Base-by-base conservation (phyloP, 2,329 filamentous ascomycete genomes). In the Penicillium sp. region DNA sequence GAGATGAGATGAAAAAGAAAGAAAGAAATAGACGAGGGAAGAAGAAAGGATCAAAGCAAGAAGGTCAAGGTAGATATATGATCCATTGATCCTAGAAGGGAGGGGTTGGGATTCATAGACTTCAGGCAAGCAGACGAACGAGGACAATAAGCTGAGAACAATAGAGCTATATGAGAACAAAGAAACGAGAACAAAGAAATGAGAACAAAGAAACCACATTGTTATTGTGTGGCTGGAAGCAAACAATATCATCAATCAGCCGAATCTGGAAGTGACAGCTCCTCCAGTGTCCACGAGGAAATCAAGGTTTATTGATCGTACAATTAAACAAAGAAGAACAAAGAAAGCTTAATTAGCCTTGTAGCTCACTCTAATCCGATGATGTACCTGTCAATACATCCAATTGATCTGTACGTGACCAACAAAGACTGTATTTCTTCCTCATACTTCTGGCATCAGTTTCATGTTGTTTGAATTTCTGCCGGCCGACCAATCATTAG, bases 381-480 rank as follows among this genome's bases (percentile, higher is more conserved):
- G n/a, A n/a, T n/a, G n/a, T n/a, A n/a, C n/a, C 2, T 7, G n/a
- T 4, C 13, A 38, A 44, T 38, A 13, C 8, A 5, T 6, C 22
- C 8, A 25, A 25, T 5, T 25, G 10, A 29, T 29, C n/a, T 41
- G 35, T 47, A 41, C 2, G 22, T 25, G 22, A 25, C 8, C 22
- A 12, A 14, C 10, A 9, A 28, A 34, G 33, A 28, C 25, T 22
- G 14, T 30, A 12, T 16, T 45, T 14, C 22, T 7, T 44, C 13
- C 33, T 12, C 30, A 33, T 14, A 33, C 13, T 25, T 25, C 22
- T 25, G 13, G 13, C 6, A 37, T 33, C n/a, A n/a, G 30, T 39
- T n/a, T n/a, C n/a, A n/a, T 40, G 31, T 50, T 38, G 19, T 39
- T 47, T 46, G n/a, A n/a, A n/a, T 29, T 45, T 46, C 41, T 50